phyloP scores from a whole-genome alignment of 306 rosid species.

The Alnus glutinosa region DNA sequence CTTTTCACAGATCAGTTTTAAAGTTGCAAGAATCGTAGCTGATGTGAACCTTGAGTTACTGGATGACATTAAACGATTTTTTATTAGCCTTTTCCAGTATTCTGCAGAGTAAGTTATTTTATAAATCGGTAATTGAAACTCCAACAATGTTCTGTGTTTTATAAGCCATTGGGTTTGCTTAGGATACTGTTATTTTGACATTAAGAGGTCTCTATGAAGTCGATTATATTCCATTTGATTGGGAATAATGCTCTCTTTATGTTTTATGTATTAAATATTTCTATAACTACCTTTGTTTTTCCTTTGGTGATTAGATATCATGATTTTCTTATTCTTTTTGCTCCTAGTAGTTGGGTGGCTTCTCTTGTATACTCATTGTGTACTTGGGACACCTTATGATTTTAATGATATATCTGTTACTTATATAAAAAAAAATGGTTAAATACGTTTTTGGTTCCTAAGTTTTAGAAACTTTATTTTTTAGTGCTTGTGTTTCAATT shows the following conservation, averaged over 20 bases:
- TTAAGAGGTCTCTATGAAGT: constrained; percentile 1
- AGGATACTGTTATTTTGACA: not conserved
- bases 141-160: not conserved
- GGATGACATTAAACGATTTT: constrained; percentile 56
- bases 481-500: too few species aligned
- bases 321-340: too few species aligned
- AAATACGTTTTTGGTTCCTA: too few species aligned
- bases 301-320: too few species aligned
- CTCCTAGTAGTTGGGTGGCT: too few species aligned
- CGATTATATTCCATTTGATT: constrained; percentile 1
- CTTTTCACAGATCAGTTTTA: constrained; percentile 61
- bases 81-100: constrained; percentile 60
- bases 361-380: too few species aligned
- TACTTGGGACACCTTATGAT: too few species aligned
- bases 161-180: not conserved
- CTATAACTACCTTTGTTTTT: too few species aligned
- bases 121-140: constrained; percentile 10
- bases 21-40: constrained; percentile 58
- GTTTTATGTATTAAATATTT: too few species aligned
- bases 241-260: not conserved
- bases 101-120: constrained; percentile 70
- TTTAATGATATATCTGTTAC: too few species aligned
- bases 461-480: too few species aligned
- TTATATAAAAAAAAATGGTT: too few species aligned
- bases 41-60: constrained; percentile 73